phyloP scores from a whole-genome alignment of 164 flowering plant genomes.

The Stephania cephalantha region DNA sequence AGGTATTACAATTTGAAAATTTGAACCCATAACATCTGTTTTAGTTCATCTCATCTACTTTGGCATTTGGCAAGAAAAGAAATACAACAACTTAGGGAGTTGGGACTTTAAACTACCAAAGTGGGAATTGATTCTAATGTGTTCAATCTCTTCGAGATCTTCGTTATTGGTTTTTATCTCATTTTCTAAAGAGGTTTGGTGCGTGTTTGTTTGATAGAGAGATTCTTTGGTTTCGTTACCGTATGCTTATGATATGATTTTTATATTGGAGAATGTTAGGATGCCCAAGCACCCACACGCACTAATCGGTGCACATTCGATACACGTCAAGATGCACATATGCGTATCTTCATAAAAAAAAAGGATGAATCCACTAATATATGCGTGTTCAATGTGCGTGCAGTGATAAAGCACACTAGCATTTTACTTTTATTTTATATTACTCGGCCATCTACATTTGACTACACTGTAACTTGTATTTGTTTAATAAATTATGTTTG shows the following conservation, averaged over 20 bases:
- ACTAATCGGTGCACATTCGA: neutral
- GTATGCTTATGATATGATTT: neutral
- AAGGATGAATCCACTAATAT: no score
- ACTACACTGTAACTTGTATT: neutral
- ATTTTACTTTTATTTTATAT: no score
- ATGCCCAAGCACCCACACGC: no score
- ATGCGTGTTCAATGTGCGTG: no score
- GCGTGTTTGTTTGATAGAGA: neutral
- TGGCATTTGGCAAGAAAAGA: neutral
- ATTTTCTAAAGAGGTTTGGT: neutral
- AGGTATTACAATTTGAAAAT: no score
- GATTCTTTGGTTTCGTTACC: no score
- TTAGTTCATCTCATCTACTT: neutral
- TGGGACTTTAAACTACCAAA: no score
- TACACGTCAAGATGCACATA: no score
- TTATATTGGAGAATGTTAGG: neutral
- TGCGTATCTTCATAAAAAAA: neutral
- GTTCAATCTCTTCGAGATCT: neutral
- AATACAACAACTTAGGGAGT: neutral
- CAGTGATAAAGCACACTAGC: no score
- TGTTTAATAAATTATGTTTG: neutral
- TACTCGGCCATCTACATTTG: neutral
- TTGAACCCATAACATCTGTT: no score
- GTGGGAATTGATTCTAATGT: neutral
- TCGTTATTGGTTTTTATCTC: neutral